These are phyloP conservation scores for Suillus spraguei DNA, from an alignment of 768 basidiomycete species.

Conservation along the genomic window DNA sequence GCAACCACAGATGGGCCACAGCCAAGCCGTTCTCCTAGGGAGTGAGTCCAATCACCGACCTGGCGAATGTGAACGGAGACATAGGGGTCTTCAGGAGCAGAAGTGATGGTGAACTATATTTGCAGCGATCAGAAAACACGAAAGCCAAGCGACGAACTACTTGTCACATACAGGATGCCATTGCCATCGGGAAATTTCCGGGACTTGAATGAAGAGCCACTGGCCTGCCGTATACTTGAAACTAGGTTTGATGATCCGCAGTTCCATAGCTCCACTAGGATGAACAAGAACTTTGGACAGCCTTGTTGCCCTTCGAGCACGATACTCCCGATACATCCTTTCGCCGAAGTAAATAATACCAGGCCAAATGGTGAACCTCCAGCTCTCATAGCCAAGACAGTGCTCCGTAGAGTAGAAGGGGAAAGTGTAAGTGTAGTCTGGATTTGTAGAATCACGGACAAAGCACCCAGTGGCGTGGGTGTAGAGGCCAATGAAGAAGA, in stretches of 20 bases:
- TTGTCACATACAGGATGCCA: slow-evolving; percentile 89
- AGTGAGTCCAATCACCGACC: slow-evolving; percentile 86
- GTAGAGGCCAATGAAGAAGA: slow-evolving; percentile 91
- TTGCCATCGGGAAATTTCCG: slow-evolving; percentile 80
- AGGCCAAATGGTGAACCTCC: slow-evolving; percentile 92
- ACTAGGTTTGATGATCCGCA: slow-evolving; percentile 88
- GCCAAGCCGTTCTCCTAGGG: slow-evolving; percentile 85
- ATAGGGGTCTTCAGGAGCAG: slow-evolving; percentile 92
- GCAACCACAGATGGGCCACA: slow-evolving; percentile 78
- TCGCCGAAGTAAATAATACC: slow-evolving; percentile 90
- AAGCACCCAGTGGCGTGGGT: slow-evolving; percentile 94
- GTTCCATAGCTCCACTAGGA: slow-evolving; percentile 91
- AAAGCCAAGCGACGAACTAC: not conserved
- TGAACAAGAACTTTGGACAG: slow-evolving; percentile 88
- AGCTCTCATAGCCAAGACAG: slow-evolving; percentile 90
- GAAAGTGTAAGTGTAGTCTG: slow-evolving; percentile 70
- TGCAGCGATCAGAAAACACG: not conserved
- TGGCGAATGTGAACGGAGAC: slow-evolving; percentile 92
- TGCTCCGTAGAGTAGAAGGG: slow-evolving; percentile 89
- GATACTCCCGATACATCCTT: slow-evolving; percentile 80
- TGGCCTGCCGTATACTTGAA: slow-evolving; percentile 92
- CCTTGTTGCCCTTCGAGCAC: slow-evolving; percentile 75
- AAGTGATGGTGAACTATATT: slow-evolving; percentile 87
- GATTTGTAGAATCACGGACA: slow-evolving; percentile 80
- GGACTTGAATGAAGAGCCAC: slow-evolving; percentile 90